Percentiles rank a stretch among this genome's conserved stretches.
phyloP scores from a whole-genome alignment of 2,329 filamentous ascomycete genomes.

The Grosmannia huntii region DNA sequence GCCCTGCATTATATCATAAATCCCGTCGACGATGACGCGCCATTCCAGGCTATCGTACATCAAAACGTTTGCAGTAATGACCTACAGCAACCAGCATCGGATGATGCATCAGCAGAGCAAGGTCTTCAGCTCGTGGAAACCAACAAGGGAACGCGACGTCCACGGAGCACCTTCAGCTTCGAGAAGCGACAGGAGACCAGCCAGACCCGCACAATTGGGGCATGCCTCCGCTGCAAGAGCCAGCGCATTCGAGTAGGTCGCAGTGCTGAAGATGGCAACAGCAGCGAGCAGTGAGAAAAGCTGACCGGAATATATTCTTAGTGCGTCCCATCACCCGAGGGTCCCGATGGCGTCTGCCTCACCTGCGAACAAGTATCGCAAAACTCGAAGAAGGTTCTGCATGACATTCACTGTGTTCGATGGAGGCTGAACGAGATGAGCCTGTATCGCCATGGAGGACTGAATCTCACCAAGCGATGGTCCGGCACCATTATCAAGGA shows the following conservation, averaged over 20 bases:
- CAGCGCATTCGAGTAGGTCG: constrained; percentile 29
- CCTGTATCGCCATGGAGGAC: constrained; percentile 29
- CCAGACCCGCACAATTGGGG: constrained; percentile 22
- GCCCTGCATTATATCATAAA: constrained; percentile 6
- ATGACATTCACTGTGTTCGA: constrained; percentile 30
- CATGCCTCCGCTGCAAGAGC: constrained; percentile 31
- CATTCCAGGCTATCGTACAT: neutral
- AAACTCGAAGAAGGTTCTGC: constrained; percentile 33
- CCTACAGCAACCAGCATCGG: neutral
- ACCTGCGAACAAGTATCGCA: constrained; percentile 25
- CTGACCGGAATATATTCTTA: neutral
- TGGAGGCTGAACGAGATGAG: constrained; percentile 28
- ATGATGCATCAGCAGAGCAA: too few relatives aligned
- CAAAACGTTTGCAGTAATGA: neutral
- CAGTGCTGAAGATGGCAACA: neutral
- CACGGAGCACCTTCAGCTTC: constrained; percentile 13
- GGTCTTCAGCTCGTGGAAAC: neutral
- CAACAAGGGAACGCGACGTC: neutral
- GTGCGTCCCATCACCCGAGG: constrained; percentile 14
- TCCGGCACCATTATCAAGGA: constrained; percentile 26
- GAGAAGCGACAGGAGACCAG: constrained; percentile 20
- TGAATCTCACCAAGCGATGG: constrained; percentile 32
- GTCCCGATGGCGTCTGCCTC: constrained; percentile 19
- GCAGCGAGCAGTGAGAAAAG: neutral
- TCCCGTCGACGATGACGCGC: constrained; percentile 1